Base-by-base conservation (phyloP, 192 early-diverging fungal genomes). In the Coemansia sp. region DNA sequence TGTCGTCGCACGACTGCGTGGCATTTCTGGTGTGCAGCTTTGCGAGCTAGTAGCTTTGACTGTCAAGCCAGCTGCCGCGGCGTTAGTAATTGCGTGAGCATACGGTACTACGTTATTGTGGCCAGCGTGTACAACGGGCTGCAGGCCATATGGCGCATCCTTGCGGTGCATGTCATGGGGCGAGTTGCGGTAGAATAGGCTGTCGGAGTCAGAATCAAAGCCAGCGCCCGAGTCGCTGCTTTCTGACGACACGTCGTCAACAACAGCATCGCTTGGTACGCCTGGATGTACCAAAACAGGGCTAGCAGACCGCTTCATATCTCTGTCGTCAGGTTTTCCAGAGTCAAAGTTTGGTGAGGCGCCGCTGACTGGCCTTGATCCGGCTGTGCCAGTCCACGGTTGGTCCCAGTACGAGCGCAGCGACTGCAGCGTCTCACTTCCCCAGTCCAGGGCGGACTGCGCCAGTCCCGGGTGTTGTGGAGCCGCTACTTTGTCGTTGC, bases 401-500 rank as follows among this genome's bases (percentile, higher is more conserved):
- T 67, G 53, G 27, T 78, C 69, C 75, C 65, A 72, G 52, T 62
- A 78, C 43, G 69, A 68, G 22, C 75, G 68, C 37, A 78, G 58
- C 15, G 39, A 46, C 52, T 65, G 61, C 50, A 78, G 46, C 1
- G 75, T 78, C 19, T 78, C 75, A 42, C 58, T 72, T 32, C 75
- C 69, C 75, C 75, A 78, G 46, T 65, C 75, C 33, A 68, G 35
- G 12, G 72, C 72, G 1, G 56, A 62, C 40, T 67, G 71, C 5
- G 61, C 56, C 27, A 74, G 15, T 7, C 65, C 48, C 18, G 63
- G 60, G 18, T 63, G 37, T 24, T 63, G 68, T 19, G 26, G 58
- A 11, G 29, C 12, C 22, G n/a, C n/a, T 29, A 12, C 21, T 11
- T 37, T 36, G 48, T 38, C 34, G 24, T 29, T 21, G 19, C 17